Evolutionary conservation across 2,329 filamentous ascomycete species (phyloP), one percentile per base, ranked within the genome.

Genomic region (Coniella vitis): DNA sequence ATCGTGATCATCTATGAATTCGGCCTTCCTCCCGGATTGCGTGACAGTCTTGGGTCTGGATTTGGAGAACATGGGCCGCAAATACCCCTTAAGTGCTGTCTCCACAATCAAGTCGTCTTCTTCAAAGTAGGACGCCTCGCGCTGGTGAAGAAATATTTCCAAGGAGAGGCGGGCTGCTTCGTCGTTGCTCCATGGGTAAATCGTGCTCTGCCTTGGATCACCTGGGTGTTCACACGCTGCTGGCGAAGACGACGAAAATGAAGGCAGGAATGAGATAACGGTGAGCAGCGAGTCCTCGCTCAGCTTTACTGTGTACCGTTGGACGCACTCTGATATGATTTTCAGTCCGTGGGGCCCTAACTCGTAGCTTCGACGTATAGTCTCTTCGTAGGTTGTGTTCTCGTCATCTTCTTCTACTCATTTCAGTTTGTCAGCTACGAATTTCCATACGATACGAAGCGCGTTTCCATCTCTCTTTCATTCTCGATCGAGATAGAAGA

Each of bases 11-110:
- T 71, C 63, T 25, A 65, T 60, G 43, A 72, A 77, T 35, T 71
- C 67, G 21, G 68, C 71, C 59, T 76, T 80, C 29, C 78, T 73
- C 19, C 81, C 81, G 4, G 75, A 69, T 2, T 73, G 64, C 3
- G 82, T 84, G 39, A 86, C 66, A 3, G 69, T 68, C 2, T 63
- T 62, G 4, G 79, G 73, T 17, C 72, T 75, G 14, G 76, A 70
- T 50, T 72, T 74, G 22, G 74, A 72, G 68, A 90, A 90, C 5
- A 87, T 67, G 22, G 83, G 83, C 34, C 81, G 82, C 44, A 90
- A 72, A 58, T 82, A 82, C 57, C 69, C 66, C 53, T 75, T 70
- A 4, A 90, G 74, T 48, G 89, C 69, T 35, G 73, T 66, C n/a
- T 73, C 69, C 16, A 74, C 67, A 55, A 82, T 67, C 55, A 81